Conservation (phyloP, 495 filamentous ascomycete species). For the Tuber brumale region DNA sequence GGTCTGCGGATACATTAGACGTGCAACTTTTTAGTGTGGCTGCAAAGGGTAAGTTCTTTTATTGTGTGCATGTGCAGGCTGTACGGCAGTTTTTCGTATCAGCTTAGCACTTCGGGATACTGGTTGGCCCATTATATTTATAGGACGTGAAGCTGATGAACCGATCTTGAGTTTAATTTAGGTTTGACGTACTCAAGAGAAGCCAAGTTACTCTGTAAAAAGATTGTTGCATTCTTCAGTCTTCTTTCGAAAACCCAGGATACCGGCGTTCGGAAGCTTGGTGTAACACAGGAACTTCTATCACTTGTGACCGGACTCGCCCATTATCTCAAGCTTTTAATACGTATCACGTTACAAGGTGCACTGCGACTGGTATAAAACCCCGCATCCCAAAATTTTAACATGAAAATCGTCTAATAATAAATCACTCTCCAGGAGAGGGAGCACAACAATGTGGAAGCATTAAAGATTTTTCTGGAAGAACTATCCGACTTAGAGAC, state of each 20-base stretch:
- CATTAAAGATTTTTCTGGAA: conserved; percentile 71
- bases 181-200: conserved; percentile 87
- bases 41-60: conserved; percentile 59
- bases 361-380: conserved; percentile 61
- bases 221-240: conserved; percentile 96
- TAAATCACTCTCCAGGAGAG: conserved; percentile 53
- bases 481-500: conserved; percentile 69
- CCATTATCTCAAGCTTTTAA: conserved; percentile 96
- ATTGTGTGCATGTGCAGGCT: conserved; percentile 2
- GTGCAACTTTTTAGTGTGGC: conserved; percentile 59
- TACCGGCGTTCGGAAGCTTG: conserved; percentile 74
- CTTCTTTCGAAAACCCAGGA: conserved; percentile 90
- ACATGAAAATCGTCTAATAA: conserved; percentile 32
- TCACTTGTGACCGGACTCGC: conserved; percentile 93
- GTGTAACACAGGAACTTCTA: conserved; percentile 93
- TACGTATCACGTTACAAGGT: conserved; percentile 92
- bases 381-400: conserved; percentile 36
- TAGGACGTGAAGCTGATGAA: conserved; percentile 29
- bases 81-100: neutral
- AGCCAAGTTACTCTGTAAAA: conserved; percentile 96
- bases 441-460: conserved; percentile 65
- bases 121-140: conserved; percentile 19
- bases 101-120: neutral
- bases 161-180: conserved; percentile 44
- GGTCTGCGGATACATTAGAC: conserved; percentile 78